A percentile compares a stretch with the other conserved stretches of the same genome.
Evolutionary conservation across 139 green algal genomes (phyloP).

Genomic region (Chloropicon primus): DNA sequence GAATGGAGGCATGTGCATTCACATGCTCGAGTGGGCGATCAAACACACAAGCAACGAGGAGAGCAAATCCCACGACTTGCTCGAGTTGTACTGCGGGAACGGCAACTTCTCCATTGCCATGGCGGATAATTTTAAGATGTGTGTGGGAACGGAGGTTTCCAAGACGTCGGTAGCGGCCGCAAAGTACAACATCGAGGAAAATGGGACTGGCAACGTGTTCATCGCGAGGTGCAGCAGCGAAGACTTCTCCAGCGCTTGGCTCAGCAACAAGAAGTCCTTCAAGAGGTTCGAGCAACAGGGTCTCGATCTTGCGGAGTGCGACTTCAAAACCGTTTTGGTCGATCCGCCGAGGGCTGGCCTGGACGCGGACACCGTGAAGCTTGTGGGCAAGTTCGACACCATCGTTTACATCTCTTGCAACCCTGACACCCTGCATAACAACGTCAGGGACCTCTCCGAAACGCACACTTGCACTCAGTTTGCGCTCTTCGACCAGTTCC

Average conservation of each 20-base stretch:
- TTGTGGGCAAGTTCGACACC: constrained; percentile 52
- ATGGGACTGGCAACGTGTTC: constrained; percentile 36
- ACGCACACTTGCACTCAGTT: constrained; percentile 52
- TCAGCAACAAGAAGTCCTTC: constrained; percentile 10
- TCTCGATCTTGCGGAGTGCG: constrained; percentile 4
- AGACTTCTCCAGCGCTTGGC: constrained; percentile 67
- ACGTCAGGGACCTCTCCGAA: constrained; percentile 33
- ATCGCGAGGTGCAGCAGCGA: constrained; percentile 64
- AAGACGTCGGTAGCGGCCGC: constrained; percentile 64
- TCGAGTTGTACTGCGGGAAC: constrained; percentile 92
- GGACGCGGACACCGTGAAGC: constrained; percentile 16
- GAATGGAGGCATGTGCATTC: constrained; percentile 60
- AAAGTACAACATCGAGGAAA: constrained; percentile 29
- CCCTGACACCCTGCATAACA: constrained; percentile 56
- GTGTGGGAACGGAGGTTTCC: constrained; percentile 80
- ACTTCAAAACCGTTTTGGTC: constrained; percentile 26
- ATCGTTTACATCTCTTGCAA: constrained; percentile 94
- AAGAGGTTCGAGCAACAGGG: not conserved
- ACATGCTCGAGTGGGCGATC: constrained; percentile 80
- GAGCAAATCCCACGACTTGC: constrained; percentile 26
- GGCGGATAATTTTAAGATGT: constrained; percentile 30
- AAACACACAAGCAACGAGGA: constrained; percentile 19
- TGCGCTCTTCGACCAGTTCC: constrained; percentile 91
- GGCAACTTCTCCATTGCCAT: constrained; percentile 84
- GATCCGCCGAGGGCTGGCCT: constrained; percentile 21